These are phyloP conservation scores for Trichomonascus vanleenenianus DNA, from an alignment of 805 yeast species.

Conservation along the genomic window DNA sequence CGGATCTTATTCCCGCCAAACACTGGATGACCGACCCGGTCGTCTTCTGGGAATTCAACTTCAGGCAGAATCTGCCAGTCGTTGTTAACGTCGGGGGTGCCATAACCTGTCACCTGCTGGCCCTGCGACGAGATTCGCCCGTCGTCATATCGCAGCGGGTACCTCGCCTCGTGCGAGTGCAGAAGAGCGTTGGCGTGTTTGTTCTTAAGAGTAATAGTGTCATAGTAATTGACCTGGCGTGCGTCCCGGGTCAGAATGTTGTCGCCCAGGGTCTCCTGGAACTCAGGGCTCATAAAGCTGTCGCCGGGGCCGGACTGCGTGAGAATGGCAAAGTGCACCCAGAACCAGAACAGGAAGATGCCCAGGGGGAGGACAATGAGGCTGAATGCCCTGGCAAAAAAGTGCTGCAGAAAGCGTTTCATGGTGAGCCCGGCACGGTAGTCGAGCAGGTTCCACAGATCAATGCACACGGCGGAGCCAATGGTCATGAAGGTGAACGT, in stretches of 20 bases:
- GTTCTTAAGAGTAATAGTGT: conserved; percentile 69
- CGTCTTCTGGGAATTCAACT: conserved; percentile 34
- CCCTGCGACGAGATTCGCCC: conserved; percentile 92
- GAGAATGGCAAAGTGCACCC: conserved; percentile 77
- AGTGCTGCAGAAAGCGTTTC: conserved; percentile 53
- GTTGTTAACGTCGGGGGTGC: conserved; percentile 49
- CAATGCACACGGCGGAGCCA: conserved; percentile 79
- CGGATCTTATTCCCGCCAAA: conserved; percentile 68
- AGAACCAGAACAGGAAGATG: conserved; percentile 84
- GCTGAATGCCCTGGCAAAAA: conserved; percentile 60
- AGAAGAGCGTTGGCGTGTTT: conserved; percentile 69
- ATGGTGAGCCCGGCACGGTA: conserved; percentile 52
- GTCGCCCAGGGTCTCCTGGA: conserved; percentile 88
- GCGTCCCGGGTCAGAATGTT: conserved; percentile 67
- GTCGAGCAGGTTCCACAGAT: conserved; percentile 84
- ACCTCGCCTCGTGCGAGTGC: conserved; percentile 70
- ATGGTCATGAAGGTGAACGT: conserved; percentile 81
- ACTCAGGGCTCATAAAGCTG: conserved; percentile 85
- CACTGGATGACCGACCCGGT: conserved; percentile 41
- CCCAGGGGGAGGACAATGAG: conserved; percentile 74
- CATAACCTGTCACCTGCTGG: conserved; percentile 81
- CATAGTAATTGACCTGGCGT: conserved; percentile 65
- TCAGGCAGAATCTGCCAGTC: conserved; percentile 82
- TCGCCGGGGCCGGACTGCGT: conserved; percentile 94
- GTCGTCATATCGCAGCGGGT: conserved; percentile 91